Evolutionary conservation across 805 yeast genomes (phyloP), one percentile per base, ranked within the genome.

Genomic region (Candida endomychidarum): DNA sequence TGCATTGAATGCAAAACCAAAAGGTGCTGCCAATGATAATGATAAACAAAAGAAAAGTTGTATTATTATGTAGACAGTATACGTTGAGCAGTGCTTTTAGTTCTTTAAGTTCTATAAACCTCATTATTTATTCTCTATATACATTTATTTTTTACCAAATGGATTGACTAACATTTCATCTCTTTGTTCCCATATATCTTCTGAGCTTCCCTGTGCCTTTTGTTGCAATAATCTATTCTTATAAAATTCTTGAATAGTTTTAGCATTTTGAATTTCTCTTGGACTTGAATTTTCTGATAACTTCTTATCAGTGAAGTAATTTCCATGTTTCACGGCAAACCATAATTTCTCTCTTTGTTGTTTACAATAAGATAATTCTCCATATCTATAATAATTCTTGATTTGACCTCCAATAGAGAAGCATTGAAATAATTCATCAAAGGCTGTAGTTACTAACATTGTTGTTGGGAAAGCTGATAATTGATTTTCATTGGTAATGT

Each of bases 331-430:
- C 32, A 90, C 50, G 49, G 97, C 89, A 60, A 91, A 91, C 72
- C 83, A 83, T 53, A 89, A 71, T 64, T 88, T 87, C 17, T 75
- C 79, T 38, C 86, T 70, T 52, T 85, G 85, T 37, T 74, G 74
- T 31, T 72, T 73, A 61, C 98, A 91, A 45, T 78, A 67, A 37
- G 81, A 80, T 52, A 87, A 73, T 30, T 81, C 78, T 2, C 97
- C 97, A 55, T 80, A 84, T 40, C 97, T 69, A 57, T 90, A 91
- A 53, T 85, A 84, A 61, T 84, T 77, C 45, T 95, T 77, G 15
- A 86, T 65, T 56, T 90, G 96, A 0, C 97, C 97, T 3, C 96
- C 97, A 2, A 90, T 56, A 0, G 97, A 86, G 63, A 86, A 88
- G 58, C 98, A 91, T 34, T 78, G 81, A 33, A 89, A 74, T 16